Conservation (phyloP, 768 basidiomycete species). For the Lactarius akahatsu region DNA sequence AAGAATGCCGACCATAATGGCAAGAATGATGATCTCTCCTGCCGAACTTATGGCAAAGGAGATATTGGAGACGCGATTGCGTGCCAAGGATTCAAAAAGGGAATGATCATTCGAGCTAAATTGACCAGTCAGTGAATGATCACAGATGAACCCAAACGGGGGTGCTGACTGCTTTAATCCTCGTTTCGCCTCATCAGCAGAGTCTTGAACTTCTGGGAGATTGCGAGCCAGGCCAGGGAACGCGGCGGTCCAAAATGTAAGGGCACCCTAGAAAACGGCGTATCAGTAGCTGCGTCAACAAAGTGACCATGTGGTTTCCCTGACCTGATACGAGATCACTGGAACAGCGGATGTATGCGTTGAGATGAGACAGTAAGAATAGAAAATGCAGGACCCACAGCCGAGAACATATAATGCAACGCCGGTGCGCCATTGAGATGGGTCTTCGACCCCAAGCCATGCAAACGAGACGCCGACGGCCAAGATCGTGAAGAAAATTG, state of each 20-base stretch:
- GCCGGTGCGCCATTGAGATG: constrained; percentile 62
- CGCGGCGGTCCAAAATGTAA: constrained; percentile 84
- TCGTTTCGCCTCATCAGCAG: constrained; percentile 40
- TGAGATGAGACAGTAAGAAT: background rate
- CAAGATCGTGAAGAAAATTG: constrained; percentile 67
- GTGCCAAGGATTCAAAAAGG: constrained; percentile 57
- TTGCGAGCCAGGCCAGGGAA: constrained; percentile 74
- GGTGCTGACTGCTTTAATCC: constrained; percentile 50
- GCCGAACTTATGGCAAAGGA: constrained; percentile 68
- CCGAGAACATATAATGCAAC: constrained; percentile 64
- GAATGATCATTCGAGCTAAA: constrained; percentile 51
- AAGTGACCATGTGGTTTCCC: background rate
- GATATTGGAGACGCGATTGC: constrained; percentile 74
- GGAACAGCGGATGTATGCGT: constrained; percentile 25
- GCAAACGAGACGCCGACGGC: constrained; percentile 70
- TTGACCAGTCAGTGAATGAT: background rate
- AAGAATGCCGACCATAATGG: constrained; percentile 72
- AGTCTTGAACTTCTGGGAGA: constrained; percentile 64
- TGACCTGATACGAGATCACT: constrained; percentile 74
- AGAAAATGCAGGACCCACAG: constrained; percentile 41
- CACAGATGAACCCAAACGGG: background rate
- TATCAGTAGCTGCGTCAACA: background rate
- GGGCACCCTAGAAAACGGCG: constrained; percentile 46
- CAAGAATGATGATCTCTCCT: constrained; percentile 69
- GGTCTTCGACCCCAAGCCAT: constrained; percentile 72